Percentiles rank a stretch among this genome's conserved stretches.
Conservation (phyloP, 73 alveolate genomes). For the Paramecium sonneborni region DNA sequence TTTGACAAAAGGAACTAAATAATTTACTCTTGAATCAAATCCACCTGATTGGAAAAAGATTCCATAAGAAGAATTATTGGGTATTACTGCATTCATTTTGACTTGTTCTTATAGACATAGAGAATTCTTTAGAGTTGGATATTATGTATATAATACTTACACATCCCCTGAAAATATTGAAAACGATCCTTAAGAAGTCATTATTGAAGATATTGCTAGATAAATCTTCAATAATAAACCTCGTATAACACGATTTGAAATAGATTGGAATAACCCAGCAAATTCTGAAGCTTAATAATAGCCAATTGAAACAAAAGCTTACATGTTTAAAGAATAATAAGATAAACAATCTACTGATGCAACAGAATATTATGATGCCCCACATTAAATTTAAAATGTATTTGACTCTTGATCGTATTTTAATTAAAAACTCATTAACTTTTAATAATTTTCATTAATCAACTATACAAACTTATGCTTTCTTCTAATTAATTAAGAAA, state of each 20-base stretch:
- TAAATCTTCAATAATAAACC: constrained; percentile 92
- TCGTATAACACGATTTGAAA: constrained; percentile 95
- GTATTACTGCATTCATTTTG: constrained; percentile 94
- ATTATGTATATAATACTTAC: constrained; percentile 94
- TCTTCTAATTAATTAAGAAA: too few relatives aligned
- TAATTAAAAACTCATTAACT: neutral
- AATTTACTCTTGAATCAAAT: constrained; percentile 85
- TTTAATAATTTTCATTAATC: too few relatives aligned
- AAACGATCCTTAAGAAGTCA: constrained; percentile 90
- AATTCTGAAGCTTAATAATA: neutral
- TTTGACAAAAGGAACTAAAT: constrained; percentile 86
- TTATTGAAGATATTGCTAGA: constrained; percentile 83
- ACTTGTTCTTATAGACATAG: constrained; percentile 91
- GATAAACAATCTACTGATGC: constrained; percentile 10
- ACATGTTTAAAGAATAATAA: constrained; percentile 29
- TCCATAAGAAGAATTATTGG: constrained; percentile 86
- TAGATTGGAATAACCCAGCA: constrained; percentile 80
- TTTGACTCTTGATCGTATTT: neutral
- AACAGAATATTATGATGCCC: constrained; percentile 7
- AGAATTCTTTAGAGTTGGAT: constrained; percentile 98
- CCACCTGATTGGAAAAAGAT: constrained; percentile 91
- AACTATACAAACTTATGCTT: too few relatives aligned
- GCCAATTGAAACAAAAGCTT: neutral
- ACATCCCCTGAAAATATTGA: constrained; percentile 90
- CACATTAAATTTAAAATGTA: constrained; percentile 16